Evolutionary conservation across 768 basidiomycete species (phyloP), one percentile per base, ranked within the genome.

Genomic region (Zangia roseola): DNA sequence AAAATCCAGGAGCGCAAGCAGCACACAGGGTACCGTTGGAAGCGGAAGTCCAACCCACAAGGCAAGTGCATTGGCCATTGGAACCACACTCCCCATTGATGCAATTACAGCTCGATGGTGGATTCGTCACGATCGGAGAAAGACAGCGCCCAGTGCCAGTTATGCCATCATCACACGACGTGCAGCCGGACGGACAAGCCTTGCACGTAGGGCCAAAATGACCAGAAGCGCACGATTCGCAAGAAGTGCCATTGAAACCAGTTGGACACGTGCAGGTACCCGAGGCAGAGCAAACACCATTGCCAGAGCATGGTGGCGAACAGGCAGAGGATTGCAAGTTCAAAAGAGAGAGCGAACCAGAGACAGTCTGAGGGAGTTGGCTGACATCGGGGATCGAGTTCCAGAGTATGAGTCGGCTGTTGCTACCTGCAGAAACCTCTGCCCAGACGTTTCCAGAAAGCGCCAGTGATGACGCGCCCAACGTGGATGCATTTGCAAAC

Each of bases 131-230:
- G 0, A 68, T 59, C 4, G 79, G 65, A 10, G 69, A 65, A 48
- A 89, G 74, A 63, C 93, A 95, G 36, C 74, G 73, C 0, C 93
- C 93, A 1, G 82, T 77, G 0, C 92, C 92, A 0, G 83, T 77
- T 35, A 88, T 82, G 6, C 92, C 91, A 16, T 89, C 83, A 54
- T 91, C 86, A 62, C 92, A 94, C 3, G 75, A 66, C 0, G 72
- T 59, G 65, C 92, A 94, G 5, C 79, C 81, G 0, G 73, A 65
- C 1, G 89, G 85, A 57, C 91, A 93, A 5, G 82, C 63, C 45
- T 81, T 70, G 61, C 92, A 94, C 0, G 67, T 73, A 1, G 83
- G 74, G 0, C 92, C 92, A 58, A 88, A 95, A 66, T 86, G 86
- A 1, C 88, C 88, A 6, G 74, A 28, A 1, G 81, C 74, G 56